Conservation (phyloP, 225 moss, liverwort and hornwort species). For the Thuidium tamariscinum region DNA sequence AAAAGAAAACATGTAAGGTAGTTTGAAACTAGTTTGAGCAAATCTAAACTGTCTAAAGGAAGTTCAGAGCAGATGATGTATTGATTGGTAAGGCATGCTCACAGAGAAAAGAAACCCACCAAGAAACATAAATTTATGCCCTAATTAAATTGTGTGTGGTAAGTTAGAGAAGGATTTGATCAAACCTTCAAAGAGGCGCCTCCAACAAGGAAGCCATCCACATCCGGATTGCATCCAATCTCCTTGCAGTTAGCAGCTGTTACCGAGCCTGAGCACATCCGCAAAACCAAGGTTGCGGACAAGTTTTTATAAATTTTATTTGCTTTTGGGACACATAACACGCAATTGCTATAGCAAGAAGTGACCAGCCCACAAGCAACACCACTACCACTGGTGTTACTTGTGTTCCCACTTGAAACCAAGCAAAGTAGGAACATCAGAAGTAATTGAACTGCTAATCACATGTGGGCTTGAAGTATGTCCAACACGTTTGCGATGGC, state of each 20-base stretch:
- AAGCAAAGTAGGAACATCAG: neutral
- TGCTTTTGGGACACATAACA: neutral
- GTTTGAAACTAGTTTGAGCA: neutral
- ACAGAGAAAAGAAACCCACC: neutral
- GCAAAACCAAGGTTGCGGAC: neutral
- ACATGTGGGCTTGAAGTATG: too few relatives aligned
- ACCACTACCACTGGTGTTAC: neutral
- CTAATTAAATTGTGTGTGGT: neutral
- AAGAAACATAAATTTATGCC: neutral
- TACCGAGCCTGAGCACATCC: slow-evolving; percentile 54
- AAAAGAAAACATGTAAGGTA: neutral
- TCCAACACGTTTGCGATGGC: neutral
- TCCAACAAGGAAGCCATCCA: slow-evolving; percentile 93
- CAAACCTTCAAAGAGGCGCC: slow-evolving; percentile 87
- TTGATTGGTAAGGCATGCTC: neutral
- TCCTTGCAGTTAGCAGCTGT: slow-evolving; percentile 75
- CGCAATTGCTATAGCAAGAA: neutral
- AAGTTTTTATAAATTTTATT: neutral
- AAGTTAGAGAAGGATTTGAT: neutral
- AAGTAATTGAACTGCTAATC: neutral
- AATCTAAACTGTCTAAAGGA: too few relatives aligned
- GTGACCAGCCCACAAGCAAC: neutral
- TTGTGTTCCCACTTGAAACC: neutral
- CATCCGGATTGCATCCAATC: slow-evolving; percentile 71
- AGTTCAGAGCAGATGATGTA: neutral